Percentiles rank a stretch among this genome's conserved stretches.
Conservation (phyloP, 495 filamentous ascomycete genomes). For the Aspergillus ostianus region DNA sequence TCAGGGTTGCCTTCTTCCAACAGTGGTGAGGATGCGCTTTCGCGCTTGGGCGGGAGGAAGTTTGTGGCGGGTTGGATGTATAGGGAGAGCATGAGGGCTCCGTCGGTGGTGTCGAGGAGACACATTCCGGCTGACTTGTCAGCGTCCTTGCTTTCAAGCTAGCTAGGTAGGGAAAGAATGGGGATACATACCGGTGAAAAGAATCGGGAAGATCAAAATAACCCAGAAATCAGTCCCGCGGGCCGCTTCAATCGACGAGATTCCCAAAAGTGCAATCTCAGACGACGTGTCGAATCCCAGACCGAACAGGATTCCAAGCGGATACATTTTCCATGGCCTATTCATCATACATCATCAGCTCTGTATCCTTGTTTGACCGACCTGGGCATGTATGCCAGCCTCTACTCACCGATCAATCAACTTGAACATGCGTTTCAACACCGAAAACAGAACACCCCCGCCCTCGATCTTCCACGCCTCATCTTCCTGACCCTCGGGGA, state of each 20-base stretch:
- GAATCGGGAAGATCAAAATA: slow-evolving; percentile 84
- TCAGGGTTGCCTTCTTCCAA: slow-evolving; percentile 21
- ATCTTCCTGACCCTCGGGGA: slow-evolving; percentile 51
- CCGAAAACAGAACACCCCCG: slow-evolving; percentile 65
- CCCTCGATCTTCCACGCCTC: slow-evolving; percentile 70
- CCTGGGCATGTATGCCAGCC: neutral
- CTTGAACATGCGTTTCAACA: slow-evolving; percentile 76
- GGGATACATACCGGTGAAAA: slow-evolving; percentile 72
- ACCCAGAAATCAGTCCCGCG: slow-evolving; percentile 90
- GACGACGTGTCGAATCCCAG: slow-evolving; percentile 95
- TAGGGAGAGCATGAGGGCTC: slow-evolving; percentile 90
- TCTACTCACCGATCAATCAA: slow-evolving; percentile 65
- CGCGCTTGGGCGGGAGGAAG: slow-evolving; percentile 38
- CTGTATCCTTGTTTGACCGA: neutral
- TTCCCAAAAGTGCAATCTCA: slow-evolving; percentile 89
- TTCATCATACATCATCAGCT: neutral
- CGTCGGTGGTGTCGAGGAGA: slow-evolving; percentile 83
- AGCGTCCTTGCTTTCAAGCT: neutral
- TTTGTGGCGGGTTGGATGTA: slow-evolving; percentile 66
- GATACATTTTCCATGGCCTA: slow-evolving; percentile 95
- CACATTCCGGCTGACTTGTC: slow-evolving; percentile 73
- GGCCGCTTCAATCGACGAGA: slow-evolving; percentile 79
- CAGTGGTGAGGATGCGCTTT: slow-evolving; percentile 15
- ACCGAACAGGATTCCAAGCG: slow-evolving; percentile 85
- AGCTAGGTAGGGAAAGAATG: neutral